These are phyloP conservation scores for Puccinia polysora DNA, from an alignment of 1,284 basidiomycete genomes.

Conservation along the genomic window DNA sequence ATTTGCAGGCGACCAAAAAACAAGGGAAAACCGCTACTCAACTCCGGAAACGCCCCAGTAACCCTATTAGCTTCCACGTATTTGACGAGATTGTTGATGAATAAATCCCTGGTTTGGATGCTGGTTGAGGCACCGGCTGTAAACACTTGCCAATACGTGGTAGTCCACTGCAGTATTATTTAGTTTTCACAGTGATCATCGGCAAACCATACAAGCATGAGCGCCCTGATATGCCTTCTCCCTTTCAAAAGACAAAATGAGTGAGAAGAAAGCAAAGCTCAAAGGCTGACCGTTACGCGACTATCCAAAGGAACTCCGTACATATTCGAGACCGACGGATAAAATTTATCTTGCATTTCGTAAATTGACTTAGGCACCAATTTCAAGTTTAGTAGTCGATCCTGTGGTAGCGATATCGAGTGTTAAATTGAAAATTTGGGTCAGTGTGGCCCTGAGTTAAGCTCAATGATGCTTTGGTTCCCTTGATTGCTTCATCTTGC, in stretches of 20 bases:
- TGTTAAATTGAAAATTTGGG: not conserved
- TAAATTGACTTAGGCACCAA: slow-evolving; percentile 52
- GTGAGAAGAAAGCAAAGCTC: too few species aligned
- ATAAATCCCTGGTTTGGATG: slow-evolving; percentile 49
- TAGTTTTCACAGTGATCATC: too few species aligned
- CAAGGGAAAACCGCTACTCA: slow-evolving; percentile 47
- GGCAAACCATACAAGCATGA: too few species aligned
- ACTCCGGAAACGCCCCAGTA: slow-evolving; percentile 53
- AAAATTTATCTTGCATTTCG: slow-evolving; percentile 51
- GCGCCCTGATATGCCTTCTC: too few species aligned
- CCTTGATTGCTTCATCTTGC: too few species aligned
- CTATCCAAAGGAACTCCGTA: slow-evolving; percentile 53
- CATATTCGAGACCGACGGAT: slow-evolving; percentile 48
- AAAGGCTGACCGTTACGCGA: slow-evolving; percentile 51
- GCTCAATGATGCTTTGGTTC: too few species aligned
- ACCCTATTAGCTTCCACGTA: slow-evolving; percentile 51
- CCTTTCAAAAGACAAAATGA: too few species aligned
- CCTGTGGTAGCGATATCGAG: slow-evolving; percentile 51
- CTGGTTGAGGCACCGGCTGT: slow-evolving; percentile 50
- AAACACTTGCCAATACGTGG: slow-evolving; percentile 53
- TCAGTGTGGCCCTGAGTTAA: not conserved
- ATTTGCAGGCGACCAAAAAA: not conserved
- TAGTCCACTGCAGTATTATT: too few species aligned
- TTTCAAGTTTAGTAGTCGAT: slow-evolving; percentile 52
- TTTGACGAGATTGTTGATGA: slow-evolving; percentile 49